phyloP scores from a whole-genome alignment of 208 protist species.

The Trypanosoma theileri region DNA sequence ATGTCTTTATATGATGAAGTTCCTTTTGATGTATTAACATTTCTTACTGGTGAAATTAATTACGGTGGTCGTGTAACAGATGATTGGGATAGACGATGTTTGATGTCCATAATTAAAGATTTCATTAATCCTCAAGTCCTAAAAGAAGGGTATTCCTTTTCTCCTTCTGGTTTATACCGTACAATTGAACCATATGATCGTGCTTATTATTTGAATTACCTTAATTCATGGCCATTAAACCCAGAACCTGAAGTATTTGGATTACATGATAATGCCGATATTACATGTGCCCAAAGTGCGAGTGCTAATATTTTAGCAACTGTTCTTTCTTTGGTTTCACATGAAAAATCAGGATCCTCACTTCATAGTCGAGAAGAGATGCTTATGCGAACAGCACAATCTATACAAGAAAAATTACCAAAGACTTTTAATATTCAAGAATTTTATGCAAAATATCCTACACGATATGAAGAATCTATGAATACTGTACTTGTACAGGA shows the following conservation, averaged over 20 bases:
- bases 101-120: constrained; percentile 94
- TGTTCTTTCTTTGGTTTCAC: constrained; percentile 81
- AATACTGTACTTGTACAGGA: constrained; percentile 95
- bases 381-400: constrained; percentile 71
- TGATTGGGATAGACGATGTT: constrained; percentile 94
- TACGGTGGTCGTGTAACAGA: constrained; percentile 98
- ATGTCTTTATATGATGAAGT: constrained; percentile 89
- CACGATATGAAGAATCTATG: constrained; percentile 93
- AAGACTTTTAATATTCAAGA: constrained; percentile 79
- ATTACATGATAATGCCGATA: constrained; percentile 97
- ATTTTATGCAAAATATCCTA: constrained; percentile 89
- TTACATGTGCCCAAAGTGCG: constrained; percentile 92
- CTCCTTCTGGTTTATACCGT: constrained; percentile 85
- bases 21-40: constrained; percentile 93
- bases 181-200: constrained; percentile 89
- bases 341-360: constrained; percentile 46
- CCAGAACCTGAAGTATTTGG: constrained; percentile 96
- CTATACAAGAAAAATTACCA: constrained; percentile 87
- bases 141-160: constrained; percentile 88
- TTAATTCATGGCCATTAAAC: constrained; percentile 92
- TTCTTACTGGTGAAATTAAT: constrained; percentile 95
- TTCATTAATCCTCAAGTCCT: constrained; percentile 91
- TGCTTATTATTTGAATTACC: constrained; percentile 82
- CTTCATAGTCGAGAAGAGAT: constrained; percentile 62
- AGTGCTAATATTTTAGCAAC: constrained; percentile 79